Conservation (phyloP, 768 basidiomycete genomes). For the Boletus pseudopeckii region DNA sequence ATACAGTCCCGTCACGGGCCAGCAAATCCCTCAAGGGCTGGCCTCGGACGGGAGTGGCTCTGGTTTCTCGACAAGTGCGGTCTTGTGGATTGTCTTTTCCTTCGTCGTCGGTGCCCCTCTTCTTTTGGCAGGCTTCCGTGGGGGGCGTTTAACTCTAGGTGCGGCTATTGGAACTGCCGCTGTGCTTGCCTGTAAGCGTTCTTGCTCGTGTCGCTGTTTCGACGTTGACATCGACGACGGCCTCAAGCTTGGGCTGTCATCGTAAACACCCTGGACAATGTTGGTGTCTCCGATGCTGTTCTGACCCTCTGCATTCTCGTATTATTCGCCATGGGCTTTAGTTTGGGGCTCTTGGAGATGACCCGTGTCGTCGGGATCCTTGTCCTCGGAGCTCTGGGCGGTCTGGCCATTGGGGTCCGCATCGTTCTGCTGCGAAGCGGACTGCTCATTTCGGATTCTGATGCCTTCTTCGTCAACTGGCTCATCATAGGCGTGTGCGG, state of each 20-base stretch:
- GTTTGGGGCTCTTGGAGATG: conserved; percentile 52
- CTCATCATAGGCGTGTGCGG: conserved; percentile 47
- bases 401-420: conserved; percentile 55
- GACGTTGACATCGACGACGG: neutral
- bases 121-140: conserved; percentile 52
- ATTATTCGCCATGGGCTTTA: conserved; percentile 49
- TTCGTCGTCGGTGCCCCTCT: conserved; percentile 53
- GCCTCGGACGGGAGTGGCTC: conserved; percentile 60
- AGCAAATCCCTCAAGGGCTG: conserved; percentile 47
- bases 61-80: conserved; percentile 43
- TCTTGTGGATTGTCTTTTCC: conserved; percentile 58
- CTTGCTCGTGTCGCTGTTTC: neutral
- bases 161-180: conserved; percentile 50
- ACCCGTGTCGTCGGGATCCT: conserved; percentile 46
- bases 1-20: conserved; percentile 42
- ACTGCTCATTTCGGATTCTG: conserved; percentile 41
- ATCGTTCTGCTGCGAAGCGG: conserved; percentile 47
- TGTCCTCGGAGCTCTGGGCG: conserved; percentile 49
- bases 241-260: conserved; percentile 60
- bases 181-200: conserved; percentile 42
- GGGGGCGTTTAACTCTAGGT: conserved; percentile 55
- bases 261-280: conserved; percentile 48
- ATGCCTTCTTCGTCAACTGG: conserved; percentile 48
- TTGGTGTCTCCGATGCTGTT: conserved; percentile 49
- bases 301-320: conserved; percentile 48